Evolutionary conservation across 2,329 filamentous ascomycete genomes (phyloP), one percentile per base, ranked within the genome.

Genomic region (Apiospora aurea): DNA sequence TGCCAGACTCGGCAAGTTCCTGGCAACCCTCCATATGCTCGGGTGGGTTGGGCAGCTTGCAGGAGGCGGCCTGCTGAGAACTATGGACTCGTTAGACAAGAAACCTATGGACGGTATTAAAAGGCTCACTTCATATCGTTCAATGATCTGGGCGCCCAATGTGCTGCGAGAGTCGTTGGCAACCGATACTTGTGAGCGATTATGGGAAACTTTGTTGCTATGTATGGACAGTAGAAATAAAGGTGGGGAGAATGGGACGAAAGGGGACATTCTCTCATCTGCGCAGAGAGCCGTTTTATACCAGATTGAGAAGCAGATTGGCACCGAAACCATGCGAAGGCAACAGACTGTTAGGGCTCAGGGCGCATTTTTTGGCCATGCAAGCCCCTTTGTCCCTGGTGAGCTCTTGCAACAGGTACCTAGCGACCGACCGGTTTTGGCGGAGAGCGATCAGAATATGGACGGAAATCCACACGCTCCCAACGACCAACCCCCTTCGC

Each of bases 391-490:
- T 6, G n/a, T n/a, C 34, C 34, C 34, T 6, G 34, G 34, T 34
- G 6, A 34, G 34, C 34, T 34, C 34, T 34, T 34, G 34, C 6
- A 34, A 34, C 34, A 34, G 34, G 34, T 34, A 34, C 34, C 34
- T 34, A n/a, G n/a, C n/a, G n/a, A n/a, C n/a, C n/a, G 69, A 74
- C n/a, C 69, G 75, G 43, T 70, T 73, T 43, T 38, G 38, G 26
- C 49, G 71, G 51, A 74, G 69, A 46, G 75, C 71, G 11, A 70
- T 71, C 7, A 76, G 71, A 67, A 66, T 77, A 29, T 78, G 71
- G 74, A 69, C 74, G 43, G 71, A 74, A 51, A 67, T 76, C 67
- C 68, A 74, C 46, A 76, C 73, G 16, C 72, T 77, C 38, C 72
- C 73, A 18, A 47, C 69, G 47, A 74, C 72, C 5, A 69, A 77